phyloP scores from a whole-genome alignment of 306 rosid species.

The Trifolium dubium region DNA sequence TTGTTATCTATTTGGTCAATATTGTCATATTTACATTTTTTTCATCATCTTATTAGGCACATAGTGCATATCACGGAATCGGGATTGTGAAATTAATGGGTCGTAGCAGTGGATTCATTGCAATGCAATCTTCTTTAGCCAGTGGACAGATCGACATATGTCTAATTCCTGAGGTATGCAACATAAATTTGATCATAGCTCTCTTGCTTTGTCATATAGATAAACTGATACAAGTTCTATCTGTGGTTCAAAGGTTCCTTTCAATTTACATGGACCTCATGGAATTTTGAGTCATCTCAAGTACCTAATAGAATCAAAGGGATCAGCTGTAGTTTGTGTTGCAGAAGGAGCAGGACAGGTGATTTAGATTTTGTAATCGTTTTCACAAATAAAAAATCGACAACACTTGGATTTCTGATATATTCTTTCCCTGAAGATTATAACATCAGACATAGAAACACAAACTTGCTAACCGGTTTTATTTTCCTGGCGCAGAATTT shows the following conservation, averaged over 20 bases:
- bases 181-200: constrained; percentile 8
- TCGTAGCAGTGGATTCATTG: constrained; percentile 97
- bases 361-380: constrained; percentile 34
- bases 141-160: constrained; percentile 98
- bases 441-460: constrained; percentile 13
- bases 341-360: constrained; percentile 99
- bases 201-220: constrained; percentile 29
- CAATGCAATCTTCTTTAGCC: constrained; percentile 94
- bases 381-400: constrained; percentile 8
- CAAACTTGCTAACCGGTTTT: constrained; percentile 27
- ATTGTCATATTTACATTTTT: constrained; percentile 17
- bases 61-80: constrained; percentile 96
- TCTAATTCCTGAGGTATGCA: constrained; percentile 89
- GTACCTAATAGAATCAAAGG: constrained; percentile 82
- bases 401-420: background rate
- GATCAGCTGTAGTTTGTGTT: constrained; percentile 91
- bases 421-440: constrained; percentile 3
- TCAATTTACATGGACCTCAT: constrained; percentile 80
- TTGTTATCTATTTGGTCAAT: constrained; percentile 14
- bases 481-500: constrained; percentile 68
- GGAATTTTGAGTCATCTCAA: constrained; percentile 91
- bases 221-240: constrained; percentile 35
- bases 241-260: constrained; percentile 65
- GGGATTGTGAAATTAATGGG: constrained; percentile 98
- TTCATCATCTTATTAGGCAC: constrained; percentile 67